Evolutionary conservation across 2,329 filamentous ascomycete species (phyloP), one percentile per base, ranked within the genome.

Genomic region (Penicillium sp.): DNA sequence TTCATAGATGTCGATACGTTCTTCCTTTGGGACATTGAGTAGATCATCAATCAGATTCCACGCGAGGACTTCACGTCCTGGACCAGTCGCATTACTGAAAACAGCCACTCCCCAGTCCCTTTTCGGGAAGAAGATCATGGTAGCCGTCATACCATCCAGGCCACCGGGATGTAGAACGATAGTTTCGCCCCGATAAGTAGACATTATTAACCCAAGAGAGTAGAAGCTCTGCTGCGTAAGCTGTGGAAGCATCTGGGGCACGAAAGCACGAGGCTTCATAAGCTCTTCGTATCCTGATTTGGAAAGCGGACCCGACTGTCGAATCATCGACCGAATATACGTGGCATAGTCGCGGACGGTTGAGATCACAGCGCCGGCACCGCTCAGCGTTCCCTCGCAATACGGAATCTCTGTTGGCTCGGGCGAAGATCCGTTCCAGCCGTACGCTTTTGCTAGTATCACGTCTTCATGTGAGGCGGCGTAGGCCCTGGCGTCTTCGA

Each of bases 401-500:
- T 23, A 51, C 27, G 23, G 37, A n/a, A 22, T 49, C 33, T 23
- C 53, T 45, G 11, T 47, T 43, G 14, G 52, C 41, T n/a, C 57
- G 58, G 46, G 58, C 58, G 41, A 51, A 55, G 49, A n/a, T n/a
- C 70, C 70, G 5, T 22, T 40, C 37, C 18, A 40, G 37, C 37
- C 37, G 18, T 40, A 40, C 1, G 37, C 69, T 20, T 53, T 55
- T 15, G 69, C 63, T 3, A 72, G 49, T 23, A 62, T 44, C 18
- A 22, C 18, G 3, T 5, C 37, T 12, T 56, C 33, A 12, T 15
- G 29, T 5, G 63, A 61, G 3, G 66, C 64, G 1, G 49, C 59
- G 18, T 69, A 22, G 37, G 4, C 8, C 11, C 18, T 62, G 8
- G 77, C 73, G n/a, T 73, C 66, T 2, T 65, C 51, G 0, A 75